Evolutionary conservation across 352 stramenopile species (phyloP).

Genomic region (Pythium sp.): DNA sequence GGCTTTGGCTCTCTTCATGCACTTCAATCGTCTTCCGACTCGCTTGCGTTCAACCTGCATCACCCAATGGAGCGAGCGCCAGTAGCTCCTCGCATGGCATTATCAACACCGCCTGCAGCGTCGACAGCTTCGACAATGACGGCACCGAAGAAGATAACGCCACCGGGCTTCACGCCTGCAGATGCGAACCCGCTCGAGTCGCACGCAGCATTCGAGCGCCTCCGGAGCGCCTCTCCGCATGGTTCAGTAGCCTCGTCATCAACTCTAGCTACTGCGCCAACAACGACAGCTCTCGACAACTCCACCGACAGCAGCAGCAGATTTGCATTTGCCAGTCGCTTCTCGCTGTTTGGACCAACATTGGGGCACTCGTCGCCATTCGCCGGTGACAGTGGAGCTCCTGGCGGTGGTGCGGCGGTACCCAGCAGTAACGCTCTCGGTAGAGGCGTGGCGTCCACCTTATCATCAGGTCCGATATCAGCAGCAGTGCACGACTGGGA

Average conservation of each 20-base stretch:
- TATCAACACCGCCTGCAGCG: not conserved
- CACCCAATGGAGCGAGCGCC: not conserved
- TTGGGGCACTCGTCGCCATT: constrained; percentile 6
- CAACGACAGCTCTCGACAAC: not conserved
- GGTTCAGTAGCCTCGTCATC: not conserved
- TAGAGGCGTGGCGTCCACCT: not conserved
- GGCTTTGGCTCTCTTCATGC: not conserved
- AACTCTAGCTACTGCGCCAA: not conserved
- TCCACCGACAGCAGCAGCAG: constrained; percentile 9
- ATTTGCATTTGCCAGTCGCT: constrained; percentile 34
- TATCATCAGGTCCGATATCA: not conserved
- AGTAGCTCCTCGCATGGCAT: not conserved
- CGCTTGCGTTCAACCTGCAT: not conserved
- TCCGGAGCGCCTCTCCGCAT: constrained; percentile 18
- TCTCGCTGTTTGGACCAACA: constrained; percentile 43
- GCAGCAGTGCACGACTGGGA: not conserved
- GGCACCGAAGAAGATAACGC: constrained; percentile 26
- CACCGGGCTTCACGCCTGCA: constrained; percentile 55
- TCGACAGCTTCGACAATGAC: not conserved
- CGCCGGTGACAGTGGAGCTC: not conserved
- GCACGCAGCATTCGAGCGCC: constrained; percentile 44
- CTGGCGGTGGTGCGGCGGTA: not conserved
- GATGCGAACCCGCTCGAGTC: constrained; percentile 54
- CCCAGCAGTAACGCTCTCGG: not conserved
- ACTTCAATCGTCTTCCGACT: not conserved